Evolutionary conservation across 306 rosid species (phyloP).

Genomic region (Medicago lupulina): DNA sequence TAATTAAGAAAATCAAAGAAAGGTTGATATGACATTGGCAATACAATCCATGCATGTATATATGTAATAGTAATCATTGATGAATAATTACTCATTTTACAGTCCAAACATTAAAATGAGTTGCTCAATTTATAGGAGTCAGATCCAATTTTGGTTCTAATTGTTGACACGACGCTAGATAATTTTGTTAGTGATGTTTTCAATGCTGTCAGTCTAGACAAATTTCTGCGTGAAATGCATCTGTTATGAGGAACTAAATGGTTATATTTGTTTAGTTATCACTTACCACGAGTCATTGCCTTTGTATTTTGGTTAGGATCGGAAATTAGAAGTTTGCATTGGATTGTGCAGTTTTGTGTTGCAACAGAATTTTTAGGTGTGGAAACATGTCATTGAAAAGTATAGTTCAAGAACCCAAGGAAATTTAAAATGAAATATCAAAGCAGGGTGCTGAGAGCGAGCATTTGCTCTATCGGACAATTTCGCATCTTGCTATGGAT

Average conservation of each 20-base stretch:
- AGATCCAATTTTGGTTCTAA: conserved; percentile 1
- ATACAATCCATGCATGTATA: too few relatives aligned
- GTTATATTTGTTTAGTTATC: neutral
- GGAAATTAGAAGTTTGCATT: conserved; percentile 16
- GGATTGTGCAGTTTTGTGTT: conserved; percentile 41
- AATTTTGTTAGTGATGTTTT: neutral
- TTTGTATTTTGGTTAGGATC: conserved; percentile 18
- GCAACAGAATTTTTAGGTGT: conserved; percentile 13
- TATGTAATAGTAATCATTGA: too few relatives aligned
- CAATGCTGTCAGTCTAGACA: conserved; percentile 15
- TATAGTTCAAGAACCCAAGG: conserved; percentile 61
- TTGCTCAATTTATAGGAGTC: too few relatives aligned
- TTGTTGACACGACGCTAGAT: neutral
- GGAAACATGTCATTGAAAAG: conserved; percentile 63
- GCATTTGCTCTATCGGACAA: conserved; percentile 54
- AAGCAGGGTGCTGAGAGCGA: conserved; percentile 14
- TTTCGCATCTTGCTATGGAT: conserved; percentile 73
- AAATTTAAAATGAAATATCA: conserved; percentile 58
- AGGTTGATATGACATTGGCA: too few relatives aligned
- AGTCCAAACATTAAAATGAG: too few relatives aligned
- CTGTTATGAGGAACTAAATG: neutral
- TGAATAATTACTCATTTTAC: too few relatives aligned
- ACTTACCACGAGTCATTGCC: neutral
- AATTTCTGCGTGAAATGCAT: too few relatives aligned
- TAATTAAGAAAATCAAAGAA: too few relatives aligned